A percentile compares a stretch with the other conserved stretches of the same genome.
Evolutionary conservation across 2,329 filamentous ascomycete species (phyloP).

Genomic region (Cryphonectria nitschkei): DNA sequence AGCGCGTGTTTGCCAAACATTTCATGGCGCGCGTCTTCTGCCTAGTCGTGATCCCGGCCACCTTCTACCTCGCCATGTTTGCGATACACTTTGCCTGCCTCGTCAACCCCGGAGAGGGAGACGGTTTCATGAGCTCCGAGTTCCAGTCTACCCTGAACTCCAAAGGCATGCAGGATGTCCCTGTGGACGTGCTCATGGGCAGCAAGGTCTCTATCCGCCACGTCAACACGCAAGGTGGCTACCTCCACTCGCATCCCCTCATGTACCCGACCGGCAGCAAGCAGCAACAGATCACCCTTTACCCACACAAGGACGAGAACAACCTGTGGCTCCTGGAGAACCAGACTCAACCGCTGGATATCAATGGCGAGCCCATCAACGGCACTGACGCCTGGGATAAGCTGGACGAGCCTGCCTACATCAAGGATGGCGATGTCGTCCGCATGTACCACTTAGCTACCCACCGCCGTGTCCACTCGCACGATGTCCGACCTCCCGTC

Average conservation of each 20-base stretch:
- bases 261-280: slow-evolving; percentile 99
- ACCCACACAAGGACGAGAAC: slow-evolving; percentile 99
- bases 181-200: slow-evolving; percentile 88
- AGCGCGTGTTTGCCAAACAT: slow-evolving; percentile 89
- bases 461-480: slow-evolving; percentile 89
- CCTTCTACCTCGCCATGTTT: slow-evolving; percentile 97
- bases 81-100: slow-evolving; percentile 94
- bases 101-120: slow-evolving; percentile 92
- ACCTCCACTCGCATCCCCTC: slow-evolving; percentile 92
- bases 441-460: slow-evolving; percentile 84
- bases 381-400: slow-evolving; percentile 85
- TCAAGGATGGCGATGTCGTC: slow-evolving; percentile 80
- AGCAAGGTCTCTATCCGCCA: slow-evolving; percentile 87
- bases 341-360: slow-evolving; percentile 84
- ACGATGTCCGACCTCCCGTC: slow-evolving; percentile 86
- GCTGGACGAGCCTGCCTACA: slow-evolving; percentile 64
- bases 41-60: slow-evolving; percentile 83
- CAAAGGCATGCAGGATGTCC: slow-evolving; percentile 94
- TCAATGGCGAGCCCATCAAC: slow-evolving; percentile 75
- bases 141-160: slow-evolving; percentile 97
- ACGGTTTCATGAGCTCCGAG: slow-evolving; percentile 99
- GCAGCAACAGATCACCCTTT: slow-evolving; percentile 97
- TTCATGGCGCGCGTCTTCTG: slow-evolving; percentile 90
- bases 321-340: slow-evolving; percentile 95
- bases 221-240: slow-evolving; percentile 96